A percentile compares a stretch with the other conserved stretches of the same genome.
Evolutionary conservation across 1,284 basidiomycete genomes (phyloP).

Genomic region (Acaromyces ingoldii): DNA sequence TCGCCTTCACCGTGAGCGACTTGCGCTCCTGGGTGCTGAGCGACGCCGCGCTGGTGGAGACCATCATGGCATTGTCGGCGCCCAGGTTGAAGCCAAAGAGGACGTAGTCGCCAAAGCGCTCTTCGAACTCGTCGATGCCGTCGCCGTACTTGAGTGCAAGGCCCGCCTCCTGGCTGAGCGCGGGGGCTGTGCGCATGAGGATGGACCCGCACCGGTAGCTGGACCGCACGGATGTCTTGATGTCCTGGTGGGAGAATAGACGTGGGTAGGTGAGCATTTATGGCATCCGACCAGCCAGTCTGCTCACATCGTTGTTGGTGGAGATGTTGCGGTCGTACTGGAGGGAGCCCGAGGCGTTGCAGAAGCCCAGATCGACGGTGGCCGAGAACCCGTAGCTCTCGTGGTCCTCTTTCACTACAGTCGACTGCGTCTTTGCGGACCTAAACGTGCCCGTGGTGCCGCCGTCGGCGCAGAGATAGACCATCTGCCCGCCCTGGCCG

Average conservation of each 20-base stretch:
- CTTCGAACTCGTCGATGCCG: background rate
- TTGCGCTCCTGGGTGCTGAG: background rate
- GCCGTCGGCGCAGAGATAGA: slow-evolving; percentile 6
- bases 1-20: background rate
- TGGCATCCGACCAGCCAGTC: no score
- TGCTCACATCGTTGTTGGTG: slow-evolving; percentile 6
- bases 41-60: slow-evolving; percentile 1
- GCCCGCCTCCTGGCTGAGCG: background rate
- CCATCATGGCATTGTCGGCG: slow-evolving; percentile 6
- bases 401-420: slow-evolving; percentile 1
- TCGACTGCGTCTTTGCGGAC: slow-evolving; percentile 6
- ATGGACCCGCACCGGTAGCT: slow-evolving; percentile 6
- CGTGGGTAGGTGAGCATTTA: no score
- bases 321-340: slow-evolving; percentile 3
- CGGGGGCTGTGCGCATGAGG: background rate
- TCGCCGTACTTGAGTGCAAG: background rate
- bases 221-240: slow-evolving; percentile 6
- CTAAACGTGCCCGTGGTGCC: slow-evolving; percentile 3
- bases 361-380: slow-evolving; percentile 4
- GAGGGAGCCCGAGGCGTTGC: background rate
- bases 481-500: background rate
- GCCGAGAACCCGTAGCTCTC: slow-evolving; percentile 4
- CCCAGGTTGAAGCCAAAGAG: slow-evolving; percentile 5
- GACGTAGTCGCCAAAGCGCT: slow-evolving; percentile 1
- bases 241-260: slow-evolving; percentile 1